Evolutionary conservation across 441 rosid genomes (phyloP).

Genomic region (Daphne laureola): DNA sequence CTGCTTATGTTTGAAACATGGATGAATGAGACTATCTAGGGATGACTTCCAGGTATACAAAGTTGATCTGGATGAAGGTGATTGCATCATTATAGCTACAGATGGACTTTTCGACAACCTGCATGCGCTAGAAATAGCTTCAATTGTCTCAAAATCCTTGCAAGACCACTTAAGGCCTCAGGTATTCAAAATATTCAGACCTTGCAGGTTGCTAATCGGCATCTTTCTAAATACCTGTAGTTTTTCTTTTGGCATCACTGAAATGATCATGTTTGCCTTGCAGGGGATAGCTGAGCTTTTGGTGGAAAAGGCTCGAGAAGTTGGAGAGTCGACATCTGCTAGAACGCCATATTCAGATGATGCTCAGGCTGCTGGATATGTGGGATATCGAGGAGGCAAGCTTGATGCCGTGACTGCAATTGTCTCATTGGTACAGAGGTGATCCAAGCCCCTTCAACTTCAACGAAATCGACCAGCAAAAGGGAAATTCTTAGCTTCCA

Average conservation of each 20-base stretch:
- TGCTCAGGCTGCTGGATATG: constrained; percentile 70
- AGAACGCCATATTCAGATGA: constrained; percentile 70
- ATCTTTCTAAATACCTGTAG: too few relatives aligned
- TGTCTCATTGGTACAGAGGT: constrained; percentile 41
- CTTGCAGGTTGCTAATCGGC: background rate
- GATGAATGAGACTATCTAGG: too few relatives aligned
- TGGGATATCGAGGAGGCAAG: constrained; percentile 59
- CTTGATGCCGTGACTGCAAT: constrained; percentile 60
- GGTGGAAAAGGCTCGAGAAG: constrained; percentile 50
- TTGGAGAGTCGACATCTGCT: constrained; percentile 29
- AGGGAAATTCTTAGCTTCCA: too few relatives aligned
- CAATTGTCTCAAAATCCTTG: constrained; percentile 32
- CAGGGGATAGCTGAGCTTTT: constrained; percentile 63
- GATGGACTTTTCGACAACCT: constrained; percentile 82
- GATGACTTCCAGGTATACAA: constrained; percentile 37
- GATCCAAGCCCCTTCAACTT: constrained; percentile 11
- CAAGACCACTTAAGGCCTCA: constrained; percentile 43
- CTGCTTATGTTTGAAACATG: too few relatives aligned
- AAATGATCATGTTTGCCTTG: constrained; percentile 5
- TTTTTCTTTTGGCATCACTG: background rate
- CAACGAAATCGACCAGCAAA: too few relatives aligned
- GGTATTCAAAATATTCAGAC: constrained; percentile 25
- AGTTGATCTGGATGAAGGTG: constrained; percentile 50
- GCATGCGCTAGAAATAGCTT: constrained; percentile 56
- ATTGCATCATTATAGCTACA: constrained; percentile 48